Evolutionary conservation across 169 alveolate species (phyloP).

Genomic region (Plasmodium gaboni): DNA sequence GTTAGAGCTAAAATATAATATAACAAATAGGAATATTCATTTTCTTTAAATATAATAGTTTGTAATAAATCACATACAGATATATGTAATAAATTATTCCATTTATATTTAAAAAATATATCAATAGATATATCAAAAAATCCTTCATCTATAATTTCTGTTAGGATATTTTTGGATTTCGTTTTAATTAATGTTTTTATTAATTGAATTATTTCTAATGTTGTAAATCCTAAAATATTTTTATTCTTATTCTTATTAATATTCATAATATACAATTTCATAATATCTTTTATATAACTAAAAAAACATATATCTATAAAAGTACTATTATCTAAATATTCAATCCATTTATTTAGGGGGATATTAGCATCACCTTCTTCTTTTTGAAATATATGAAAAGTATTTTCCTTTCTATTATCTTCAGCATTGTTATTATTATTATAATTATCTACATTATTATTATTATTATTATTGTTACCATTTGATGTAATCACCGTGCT

Average conservation of each 20-base stretch:
- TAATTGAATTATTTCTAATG: constrained; percentile 58
- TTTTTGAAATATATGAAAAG: constrained; percentile 36
- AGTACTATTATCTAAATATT: constrained; percentile 33
- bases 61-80: constrained; percentile 72
- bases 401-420: constrained; percentile 6
- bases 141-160: constrained; percentile 71
- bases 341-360: constrained; percentile 38
- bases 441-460: neutral
- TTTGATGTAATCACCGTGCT: neutral
- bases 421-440: neutral
- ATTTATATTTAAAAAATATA: constrained; percentile 60
- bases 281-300: constrained; percentile 50
- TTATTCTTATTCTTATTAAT: constrained; percentile 57
- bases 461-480: neutral
- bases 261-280: constrained; percentile 46
- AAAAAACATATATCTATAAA: constrained; percentile 59
- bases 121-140: constrained; percentile 72
- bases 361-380: constrained; percentile 58
- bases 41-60: constrained; percentile 67
- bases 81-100: constrained; percentile 66
- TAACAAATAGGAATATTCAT: constrained; percentile 50
- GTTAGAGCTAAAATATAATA: constrained; percentile 63
- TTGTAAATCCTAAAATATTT: constrained; percentile 67
- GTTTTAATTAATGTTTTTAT: constrained; percentile 67
- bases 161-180: constrained; percentile 44